Percentiles rank a stretch among this genome's conserved stretches.
phyloP scores from a whole-genome alignment of 176 grass and related monocot species.

The Triticum turgidum region DNA sequence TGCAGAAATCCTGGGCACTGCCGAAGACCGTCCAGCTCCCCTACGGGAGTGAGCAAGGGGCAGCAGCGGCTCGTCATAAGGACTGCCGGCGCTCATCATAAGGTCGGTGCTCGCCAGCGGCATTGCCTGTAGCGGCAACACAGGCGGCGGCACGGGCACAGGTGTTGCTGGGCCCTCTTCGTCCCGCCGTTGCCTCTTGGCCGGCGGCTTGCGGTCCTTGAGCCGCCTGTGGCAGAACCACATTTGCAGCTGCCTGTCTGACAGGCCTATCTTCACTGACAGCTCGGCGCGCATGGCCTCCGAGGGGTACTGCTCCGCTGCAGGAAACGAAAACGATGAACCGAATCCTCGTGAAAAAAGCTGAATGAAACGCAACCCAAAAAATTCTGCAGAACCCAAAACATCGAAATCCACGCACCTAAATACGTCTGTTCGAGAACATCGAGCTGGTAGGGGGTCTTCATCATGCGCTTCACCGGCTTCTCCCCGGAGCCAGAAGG shows the following conservation, averaged over 20 bases:
- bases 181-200: slow-evolving; percentile 58
- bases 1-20: slow-evolving; percentile 65
- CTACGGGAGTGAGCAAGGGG: slow-evolving; percentile 27
- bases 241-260: slow-evolving; percentile 96
- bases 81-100: slow-evolving; percentile 23
- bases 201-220: slow-evolving; percentile 79
- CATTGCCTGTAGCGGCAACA: slow-evolving; percentile 35
- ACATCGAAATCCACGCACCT: slow-evolving; percentile 44
- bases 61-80: slow-evolving; percentile 37
- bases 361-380: slow-evolving; percentile 3
- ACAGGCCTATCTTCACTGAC: slow-evolving; percentile 75
- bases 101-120: slow-evolving; percentile 40
- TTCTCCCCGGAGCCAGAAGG: slow-evolving; percentile 52
- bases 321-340: slow-evolving; percentile 32
- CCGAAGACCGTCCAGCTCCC: slow-evolving; percentile 49
- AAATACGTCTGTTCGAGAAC: slow-evolving; percentile 84
- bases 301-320: slow-evolving; percentile 88
- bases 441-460: slow-evolving; percentile 94
- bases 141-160: slow-evolving; percentile 19
- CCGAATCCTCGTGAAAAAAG: not conserved
- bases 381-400: not conserved
- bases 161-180: slow-evolving; percentile 34
- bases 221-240: slow-evolving; percentile 98
- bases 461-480: slow-evolving; percentile 85
- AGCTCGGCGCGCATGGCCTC: slow-evolving; percentile 73